A percentile compares a stretch with the other conserved stretches of the same genome.
These are phyloP conservation scores for Eimeria acervulina DNA, from an alignment of 169 alveolate genomes.

Conservation along the genomic window DNA sequence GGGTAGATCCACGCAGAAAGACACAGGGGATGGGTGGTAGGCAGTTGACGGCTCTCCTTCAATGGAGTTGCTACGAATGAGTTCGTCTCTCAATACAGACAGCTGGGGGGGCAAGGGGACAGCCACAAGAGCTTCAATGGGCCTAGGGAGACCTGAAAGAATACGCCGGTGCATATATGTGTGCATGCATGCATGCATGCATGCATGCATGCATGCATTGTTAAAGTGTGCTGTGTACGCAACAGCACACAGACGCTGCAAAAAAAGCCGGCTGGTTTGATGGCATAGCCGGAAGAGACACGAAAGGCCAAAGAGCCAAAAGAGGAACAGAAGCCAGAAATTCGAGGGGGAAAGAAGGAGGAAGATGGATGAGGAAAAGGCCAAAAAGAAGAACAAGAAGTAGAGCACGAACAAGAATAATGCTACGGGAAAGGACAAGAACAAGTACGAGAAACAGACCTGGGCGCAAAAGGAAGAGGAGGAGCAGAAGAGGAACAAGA, in stretches of 20 bases:
- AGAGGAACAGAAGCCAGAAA: too few species aligned
- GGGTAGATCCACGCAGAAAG: slow-evolving; percentile 48
- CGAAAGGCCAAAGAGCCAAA: too few species aligned
- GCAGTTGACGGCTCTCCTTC: neutral
- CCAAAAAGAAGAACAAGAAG: too few species aligned
- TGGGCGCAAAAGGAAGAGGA: too few species aligned
- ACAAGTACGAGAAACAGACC: too few species aligned
- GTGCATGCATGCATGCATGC: neutral
- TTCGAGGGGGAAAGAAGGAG: too few species aligned
- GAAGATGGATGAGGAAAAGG: too few species aligned
- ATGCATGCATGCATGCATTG: neutral
- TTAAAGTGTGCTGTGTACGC: neutral
- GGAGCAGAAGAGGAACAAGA: too few species aligned
- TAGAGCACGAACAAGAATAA: too few species aligned
- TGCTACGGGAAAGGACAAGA: too few species aligned
- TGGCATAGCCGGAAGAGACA: too few species aligned
- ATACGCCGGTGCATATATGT: neutral
- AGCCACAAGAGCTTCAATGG: slow-evolving; percentile 28
- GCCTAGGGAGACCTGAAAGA: slow-evolving; percentile 33
- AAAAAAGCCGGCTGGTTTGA: too few species aligned
- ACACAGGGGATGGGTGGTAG: slow-evolving; percentile 26
- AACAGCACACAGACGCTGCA: neutral
- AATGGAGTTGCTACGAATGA: neutral
- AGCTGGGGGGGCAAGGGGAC: slow-evolving; percentile 48
- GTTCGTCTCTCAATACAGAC: neutral